phyloP scores from a whole-genome alignment of 2,329 filamentous ascomycete genomes.

The Ascochyta fabae region DNA sequence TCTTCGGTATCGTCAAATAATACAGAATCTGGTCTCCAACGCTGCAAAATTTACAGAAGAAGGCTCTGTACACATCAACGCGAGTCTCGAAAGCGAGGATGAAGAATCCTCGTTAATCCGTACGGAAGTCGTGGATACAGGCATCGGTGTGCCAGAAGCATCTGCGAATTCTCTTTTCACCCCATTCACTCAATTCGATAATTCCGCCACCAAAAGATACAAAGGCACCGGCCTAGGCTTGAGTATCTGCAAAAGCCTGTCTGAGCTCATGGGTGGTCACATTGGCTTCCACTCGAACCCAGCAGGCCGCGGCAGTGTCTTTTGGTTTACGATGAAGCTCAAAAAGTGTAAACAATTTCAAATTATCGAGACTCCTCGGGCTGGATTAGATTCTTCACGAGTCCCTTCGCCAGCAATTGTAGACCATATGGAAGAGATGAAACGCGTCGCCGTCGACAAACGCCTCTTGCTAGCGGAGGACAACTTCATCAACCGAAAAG shows the following conservation, averaged over 20 bases:
- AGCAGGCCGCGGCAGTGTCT: conserved; percentile 55
- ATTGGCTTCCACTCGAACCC: conserved; percentile 58
- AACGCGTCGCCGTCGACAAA: conserved; percentile 27
- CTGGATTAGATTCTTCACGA: conserved; percentile 17
- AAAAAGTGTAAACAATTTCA: conserved; percentile 38
- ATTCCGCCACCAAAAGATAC: conserved; percentile 60
- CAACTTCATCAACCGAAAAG: conserved; percentile 56
- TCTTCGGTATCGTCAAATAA: conserved; percentile 65
- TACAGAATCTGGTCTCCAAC: conserved; percentile 68
- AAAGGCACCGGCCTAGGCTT: conserved; percentile 64
- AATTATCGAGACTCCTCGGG: conserved; percentile 19
- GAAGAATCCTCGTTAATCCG: conserved; percentile 55
- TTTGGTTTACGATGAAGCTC: conserved; percentile 58
- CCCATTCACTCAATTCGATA: conserved; percentile 63
- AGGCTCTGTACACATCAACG: conserved; percentile 58
- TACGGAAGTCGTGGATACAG: conserved; percentile 61
- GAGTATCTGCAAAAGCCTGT: conserved; percentile 64
- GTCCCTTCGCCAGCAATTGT: conserved; percentile 14
- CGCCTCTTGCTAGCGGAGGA: conserved; percentile 55
- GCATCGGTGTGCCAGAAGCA: conserved; percentile 59
- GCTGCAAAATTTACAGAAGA: conserved; percentile 67
- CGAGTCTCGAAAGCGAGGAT: conserved; percentile 52
- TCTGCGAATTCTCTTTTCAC: conserved; percentile 59
- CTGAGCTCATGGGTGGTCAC: conserved; percentile 63
- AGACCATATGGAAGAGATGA: conserved; percentile 32